A percentile compares a stretch with the other conserved stretches of the same genome.
Evolutionary conservation across 192 early-diverging fungal species (phyloP).

Genomic region (Helicostylum pulchrum): DNA sequence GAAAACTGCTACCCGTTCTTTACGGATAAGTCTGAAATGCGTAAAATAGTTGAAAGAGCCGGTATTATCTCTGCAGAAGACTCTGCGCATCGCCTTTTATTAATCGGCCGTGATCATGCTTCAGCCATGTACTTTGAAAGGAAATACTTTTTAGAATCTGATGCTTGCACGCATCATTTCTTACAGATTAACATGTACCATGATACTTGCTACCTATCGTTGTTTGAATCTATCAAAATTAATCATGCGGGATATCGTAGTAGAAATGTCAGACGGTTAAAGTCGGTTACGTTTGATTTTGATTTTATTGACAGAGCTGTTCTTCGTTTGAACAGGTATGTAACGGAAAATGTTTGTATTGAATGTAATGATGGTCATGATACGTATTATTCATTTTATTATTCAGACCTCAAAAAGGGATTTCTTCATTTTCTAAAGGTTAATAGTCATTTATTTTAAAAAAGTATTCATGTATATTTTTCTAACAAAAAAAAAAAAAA

Average conservation of each 20-base stretch:
- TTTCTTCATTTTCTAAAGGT: conserved; percentile 2
- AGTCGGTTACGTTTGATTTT: neutral
- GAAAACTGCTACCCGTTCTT: conserved; percentile 3
- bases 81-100: conserved; percentile 35
- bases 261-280: conserved; percentile 1
- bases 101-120: conserved; percentile 42
- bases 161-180: neutral
- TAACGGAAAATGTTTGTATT: neutral
- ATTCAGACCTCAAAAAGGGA: neutral
- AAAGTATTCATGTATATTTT: too few species aligned
- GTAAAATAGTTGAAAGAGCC: conserved; percentile 37
- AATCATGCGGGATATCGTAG: neutral
- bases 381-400: too few species aligned
- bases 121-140: conserved; percentile 44
- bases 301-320: conserved; percentile 9
- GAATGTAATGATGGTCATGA: neutral
- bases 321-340: neutral
- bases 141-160: neutral
- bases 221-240: neutral
- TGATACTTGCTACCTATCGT: neutral
- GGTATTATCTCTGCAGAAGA: conserved; percentile 31
- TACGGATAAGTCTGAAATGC: conserved; percentile 36
- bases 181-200: neutral
- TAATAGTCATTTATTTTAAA: too few species aligned
- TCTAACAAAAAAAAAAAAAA: too few species aligned